These are phyloP conservation scores for Dothideomycetidae sp. DNA, from an alignment of 2,329 filamentous ascomycete genomes.

Conservation along the genomic window DNA sequence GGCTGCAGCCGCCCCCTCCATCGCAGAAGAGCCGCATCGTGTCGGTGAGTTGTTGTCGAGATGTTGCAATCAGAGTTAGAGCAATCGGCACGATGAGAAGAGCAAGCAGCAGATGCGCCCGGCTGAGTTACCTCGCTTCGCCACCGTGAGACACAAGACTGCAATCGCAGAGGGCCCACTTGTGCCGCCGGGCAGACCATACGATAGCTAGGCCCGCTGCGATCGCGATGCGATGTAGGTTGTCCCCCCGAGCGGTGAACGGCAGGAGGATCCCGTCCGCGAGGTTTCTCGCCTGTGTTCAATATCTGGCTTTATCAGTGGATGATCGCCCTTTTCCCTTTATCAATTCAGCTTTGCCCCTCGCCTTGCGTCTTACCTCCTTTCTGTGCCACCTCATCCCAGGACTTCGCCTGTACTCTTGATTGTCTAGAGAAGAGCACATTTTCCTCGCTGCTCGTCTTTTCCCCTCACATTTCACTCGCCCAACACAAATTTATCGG, in stretches of 20 bases:
- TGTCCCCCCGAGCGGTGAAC: background rate
- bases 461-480: conserved; percentile 1
- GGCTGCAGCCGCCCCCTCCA: background rate
- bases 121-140: too few relatives aligned
- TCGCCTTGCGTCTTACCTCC: background rate
- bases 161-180: too few relatives aligned
- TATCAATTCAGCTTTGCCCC: conserved; percentile 1
- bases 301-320: too few relatives aligned
- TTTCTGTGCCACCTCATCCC: conserved; percentile 1
- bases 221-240: too few relatives aligned
- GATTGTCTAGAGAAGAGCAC: background rate
- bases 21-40: conserved; percentile 8
- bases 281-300: background rate
- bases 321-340: background rate
- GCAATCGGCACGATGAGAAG: too few relatives aligned
- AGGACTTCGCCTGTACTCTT: background rate
- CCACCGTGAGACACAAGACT: too few relatives aligned
- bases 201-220: too few relatives aligned
- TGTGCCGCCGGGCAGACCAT: too few relatives aligned
- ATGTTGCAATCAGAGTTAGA: too few relatives aligned
- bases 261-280: background rate
- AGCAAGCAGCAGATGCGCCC: too few relatives aligned
- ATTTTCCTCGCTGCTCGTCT: conserved; percentile 1
- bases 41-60: too few relatives aligned
- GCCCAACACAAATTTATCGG: conserved; percentile 1